phyloP scores from a whole-genome alignment of 1,139 yeast species.

The Wickerhamomyces sp. region DNA sequence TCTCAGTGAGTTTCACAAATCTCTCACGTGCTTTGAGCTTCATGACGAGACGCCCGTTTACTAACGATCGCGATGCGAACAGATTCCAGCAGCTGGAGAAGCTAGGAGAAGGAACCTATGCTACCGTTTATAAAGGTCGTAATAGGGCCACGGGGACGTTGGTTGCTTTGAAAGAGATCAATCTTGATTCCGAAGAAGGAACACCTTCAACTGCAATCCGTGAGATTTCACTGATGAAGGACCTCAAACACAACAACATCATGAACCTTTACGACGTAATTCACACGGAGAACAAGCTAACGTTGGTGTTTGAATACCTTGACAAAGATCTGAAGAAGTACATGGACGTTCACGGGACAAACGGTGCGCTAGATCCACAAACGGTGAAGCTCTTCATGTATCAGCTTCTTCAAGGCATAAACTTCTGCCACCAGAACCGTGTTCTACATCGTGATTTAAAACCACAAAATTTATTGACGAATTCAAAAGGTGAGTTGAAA shows the following conservation, averaged over 20 bases:
- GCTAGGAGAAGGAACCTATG: constrained; percentile 96
- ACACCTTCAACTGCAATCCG: constrained; percentile 98
- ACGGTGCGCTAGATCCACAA: constrained; percentile 74
- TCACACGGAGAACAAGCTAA: constrained; percentile 92
- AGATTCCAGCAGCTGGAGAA: constrained; percentile 57
- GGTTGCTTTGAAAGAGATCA: constrained; percentile 93
- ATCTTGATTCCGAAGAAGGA: constrained; percentile 93
- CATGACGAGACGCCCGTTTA: no score
- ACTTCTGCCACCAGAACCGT: constrained; percentile 92
- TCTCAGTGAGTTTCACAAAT: constrained; percentile 10
- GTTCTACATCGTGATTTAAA: constrained; percentile 93
- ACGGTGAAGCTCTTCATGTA: constrained; percentile 89
- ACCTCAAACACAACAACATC: constrained; percentile 88
- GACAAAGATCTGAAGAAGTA: constrained; percentile 90
- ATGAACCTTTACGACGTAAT: constrained; percentile 92
- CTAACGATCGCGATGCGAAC: no score
- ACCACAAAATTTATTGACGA: constrained; percentile 89
- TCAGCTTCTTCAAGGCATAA: constrained; percentile 83
- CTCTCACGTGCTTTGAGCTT: no score
- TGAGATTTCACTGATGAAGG: constrained; percentile 95
- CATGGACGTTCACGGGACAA: constrained; percentile 82
- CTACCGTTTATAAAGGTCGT: constrained; percentile 94
- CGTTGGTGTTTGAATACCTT: constrained; percentile 90
- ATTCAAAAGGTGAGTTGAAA: constrained; percentile 83
- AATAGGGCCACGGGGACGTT: constrained; percentile 87